Percentiles rank a stretch among this genome's conserved stretches.
These are phyloP conservation scores for Pseudogymnoascus sp. DNA, from an alignment of 2,329 filamentous ascomycete species.

Conservation along the genomic window DNA sequence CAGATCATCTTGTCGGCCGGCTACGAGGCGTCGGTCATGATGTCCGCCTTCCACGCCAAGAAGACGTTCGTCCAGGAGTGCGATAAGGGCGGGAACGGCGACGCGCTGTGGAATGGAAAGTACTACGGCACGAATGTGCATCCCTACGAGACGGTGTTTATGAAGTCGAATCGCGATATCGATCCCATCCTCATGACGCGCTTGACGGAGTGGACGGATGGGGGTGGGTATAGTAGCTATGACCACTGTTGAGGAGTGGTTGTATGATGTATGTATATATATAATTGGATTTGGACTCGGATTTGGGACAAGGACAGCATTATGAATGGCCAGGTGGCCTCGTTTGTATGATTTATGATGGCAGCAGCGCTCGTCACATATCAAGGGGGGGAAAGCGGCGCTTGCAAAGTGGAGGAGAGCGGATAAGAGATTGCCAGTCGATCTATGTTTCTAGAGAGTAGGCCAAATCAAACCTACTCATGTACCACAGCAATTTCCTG, in stretches of 20 bases:
- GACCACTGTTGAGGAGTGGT: slow-evolving; percentile 17
- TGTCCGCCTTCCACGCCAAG: slow-evolving; percentile 19
- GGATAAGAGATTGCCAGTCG: not conserved
- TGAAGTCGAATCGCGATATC: slow-evolving; percentile 22
- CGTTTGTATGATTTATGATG: not conserved
- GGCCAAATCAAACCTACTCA: not conserved
- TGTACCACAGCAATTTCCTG: not conserved
- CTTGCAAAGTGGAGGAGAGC: not conserved
- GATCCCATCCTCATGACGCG: slow-evolving; percentile 15
- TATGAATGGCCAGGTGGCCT: not conserved
- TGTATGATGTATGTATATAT: not conserved
- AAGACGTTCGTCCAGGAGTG: slow-evolving; percentile 13
- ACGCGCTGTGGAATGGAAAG: slow-evolving; percentile 17
- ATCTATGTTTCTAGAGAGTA: not conserved
- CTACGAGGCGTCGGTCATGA: slow-evolving; percentile 22
- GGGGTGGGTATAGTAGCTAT: slow-evolving; percentile 20
- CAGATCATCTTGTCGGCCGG: slow-evolving; percentile 18
- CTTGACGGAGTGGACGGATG: slow-evolving; percentile 19
- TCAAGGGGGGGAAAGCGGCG: not conserved
- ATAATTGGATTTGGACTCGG: not conserved
- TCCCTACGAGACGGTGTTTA: slow-evolving; percentile 23
- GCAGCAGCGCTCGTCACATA: not conserved
- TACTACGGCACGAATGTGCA: slow-evolving; percentile 23
- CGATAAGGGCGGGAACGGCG: slow-evolving; percentile 13
- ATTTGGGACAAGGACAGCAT: not conserved